These are phyloP conservation scores for Fusarium aywerte DNA, from an alignment of 2,329 filamentous ascomycete genomes.

Conservation along the genomic window DNA sequence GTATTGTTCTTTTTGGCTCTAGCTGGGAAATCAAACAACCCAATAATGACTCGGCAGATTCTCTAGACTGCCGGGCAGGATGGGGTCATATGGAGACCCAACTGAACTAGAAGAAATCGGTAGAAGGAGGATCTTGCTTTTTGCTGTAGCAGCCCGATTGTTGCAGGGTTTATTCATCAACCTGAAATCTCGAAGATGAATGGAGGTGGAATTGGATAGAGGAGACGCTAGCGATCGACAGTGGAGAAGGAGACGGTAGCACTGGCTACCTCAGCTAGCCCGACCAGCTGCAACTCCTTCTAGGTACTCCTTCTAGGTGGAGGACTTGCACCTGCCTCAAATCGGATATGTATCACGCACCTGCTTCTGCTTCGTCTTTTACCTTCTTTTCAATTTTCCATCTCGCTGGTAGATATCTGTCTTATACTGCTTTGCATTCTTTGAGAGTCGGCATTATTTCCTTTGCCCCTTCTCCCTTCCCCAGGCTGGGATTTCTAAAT, in stretches of 20 bases:
- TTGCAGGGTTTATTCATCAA: constrained; percentile 37
- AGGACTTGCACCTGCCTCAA: constrained; percentile 10
- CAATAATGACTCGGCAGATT: constrained; percentile 35
- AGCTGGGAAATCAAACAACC: constrained; percentile 1
- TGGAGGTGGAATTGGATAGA: constrained; percentile 17
- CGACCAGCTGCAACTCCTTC: constrained; percentile 17
- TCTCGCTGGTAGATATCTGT: constrained; percentile 23
- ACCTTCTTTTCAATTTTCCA: neutral
- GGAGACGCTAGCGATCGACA: constrained; percentile 25
- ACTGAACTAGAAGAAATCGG: constrained; percentile 22
- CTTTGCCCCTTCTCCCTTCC: constrained; percentile 10
- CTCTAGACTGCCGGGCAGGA: constrained; percentile 7
- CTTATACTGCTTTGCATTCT: constrained; percentile 9
- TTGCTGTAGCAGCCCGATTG: constrained; percentile 35
- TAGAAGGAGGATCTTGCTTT: constrained; percentile 41
- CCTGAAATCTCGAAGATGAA: constrained; percentile 22
- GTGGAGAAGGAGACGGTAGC: constrained; percentile 32
- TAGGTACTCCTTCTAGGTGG: neutral
- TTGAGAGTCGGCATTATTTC: neutral
- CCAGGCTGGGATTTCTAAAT: constrained; percentile 28
- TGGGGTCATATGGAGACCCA: constrained; percentile 32
- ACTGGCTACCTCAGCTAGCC: neutral
- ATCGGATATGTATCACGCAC: constrained; percentile 7
- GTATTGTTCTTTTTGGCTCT: constrained; percentile 26
- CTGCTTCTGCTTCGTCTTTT: neutral